Conservation (phyloP, 1,284 basidiomycete genomes). For the Irpex sp. region DNA sequence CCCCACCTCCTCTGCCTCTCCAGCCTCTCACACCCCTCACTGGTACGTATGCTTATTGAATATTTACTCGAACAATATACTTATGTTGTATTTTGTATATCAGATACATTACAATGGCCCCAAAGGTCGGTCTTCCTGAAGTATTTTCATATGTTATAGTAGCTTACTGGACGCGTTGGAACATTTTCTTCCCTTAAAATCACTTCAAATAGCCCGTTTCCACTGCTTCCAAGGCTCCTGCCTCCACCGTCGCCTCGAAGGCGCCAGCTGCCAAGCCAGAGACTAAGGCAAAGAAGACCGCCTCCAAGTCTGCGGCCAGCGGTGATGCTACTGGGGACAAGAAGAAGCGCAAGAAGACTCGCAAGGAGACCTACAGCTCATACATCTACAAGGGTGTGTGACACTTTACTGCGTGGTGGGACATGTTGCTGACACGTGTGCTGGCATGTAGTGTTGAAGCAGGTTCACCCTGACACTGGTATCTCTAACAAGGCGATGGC, state of each 20-base stretch:
- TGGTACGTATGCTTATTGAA: constrained; percentile 3
- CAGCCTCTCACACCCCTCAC: not conserved
- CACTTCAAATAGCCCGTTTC: constrained; percentile 37
- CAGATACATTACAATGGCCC: constrained; percentile 20
- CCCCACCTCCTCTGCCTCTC: constrained; percentile 14
- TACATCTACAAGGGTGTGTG: constrained; percentile 70
- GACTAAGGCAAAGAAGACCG: constrained; percentile 46
- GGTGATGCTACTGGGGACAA: constrained; percentile 44
- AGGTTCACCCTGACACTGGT: constrained; percentile 76
- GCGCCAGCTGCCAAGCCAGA: constrained; percentile 42
- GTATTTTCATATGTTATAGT: not conserved
- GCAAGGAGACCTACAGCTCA: constrained; percentile 67
- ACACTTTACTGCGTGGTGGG: constrained; percentile 1
- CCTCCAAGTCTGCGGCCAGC: constrained; percentile 31
- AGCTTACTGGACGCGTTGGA: not conserved
- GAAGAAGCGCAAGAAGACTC: constrained; percentile 56
- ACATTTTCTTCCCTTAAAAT: constrained; percentile 12
- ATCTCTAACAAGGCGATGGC: constrained; percentile 79
- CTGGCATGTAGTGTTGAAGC: constrained; percentile 52
- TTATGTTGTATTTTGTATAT: not conserved
- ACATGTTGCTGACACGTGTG: constrained; percentile 12
- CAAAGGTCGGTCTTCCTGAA: constrained; percentile 21
- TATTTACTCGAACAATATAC: not conserved
- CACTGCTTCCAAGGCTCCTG: constrained; percentile 48
- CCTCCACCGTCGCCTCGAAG: constrained; percentile 50